phyloP scores from a whole-genome alignment of 345 rosid genomes.

The Lepidium didymum region DNA sequence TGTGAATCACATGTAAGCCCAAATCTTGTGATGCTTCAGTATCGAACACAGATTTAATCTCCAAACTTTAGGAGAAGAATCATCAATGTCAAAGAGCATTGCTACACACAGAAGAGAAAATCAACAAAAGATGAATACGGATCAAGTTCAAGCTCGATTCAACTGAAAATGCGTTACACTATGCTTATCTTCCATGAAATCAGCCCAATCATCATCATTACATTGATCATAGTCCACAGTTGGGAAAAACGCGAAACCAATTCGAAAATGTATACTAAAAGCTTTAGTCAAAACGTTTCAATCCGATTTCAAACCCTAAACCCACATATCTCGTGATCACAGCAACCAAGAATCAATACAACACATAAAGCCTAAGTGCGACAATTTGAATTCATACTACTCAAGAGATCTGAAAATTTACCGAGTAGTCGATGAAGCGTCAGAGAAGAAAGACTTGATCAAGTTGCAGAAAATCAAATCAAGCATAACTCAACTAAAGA shows the following conservation, averaged over 20 bases:
- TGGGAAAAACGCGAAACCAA: background rate
- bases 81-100: background rate
- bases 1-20: background rate
- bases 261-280: background rate
- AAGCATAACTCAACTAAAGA: background rate
- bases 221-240: background rate
- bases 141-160: background rate
- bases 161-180: background rate
- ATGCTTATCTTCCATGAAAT: background rate
- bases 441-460: constrained; percentile 3
- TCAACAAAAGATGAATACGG: background rate
- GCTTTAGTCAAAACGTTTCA: background rate
- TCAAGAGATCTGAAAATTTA: background rate
- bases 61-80: background rate
- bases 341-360: background rate
- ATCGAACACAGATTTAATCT: background rate
- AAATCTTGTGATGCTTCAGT: background rate
- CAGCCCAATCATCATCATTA: background rate
- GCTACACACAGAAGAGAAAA: background rate
- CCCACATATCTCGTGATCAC: background rate
- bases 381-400: background rate
- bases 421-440: constrained; percentile 5
- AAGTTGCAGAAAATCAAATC: background rate
- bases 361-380: background rate
- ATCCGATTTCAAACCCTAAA: background rate